Evolutionary conservation across 768 basidiomycete species (phyloP).

Genomic region (Leccinum obscurum): DNA sequence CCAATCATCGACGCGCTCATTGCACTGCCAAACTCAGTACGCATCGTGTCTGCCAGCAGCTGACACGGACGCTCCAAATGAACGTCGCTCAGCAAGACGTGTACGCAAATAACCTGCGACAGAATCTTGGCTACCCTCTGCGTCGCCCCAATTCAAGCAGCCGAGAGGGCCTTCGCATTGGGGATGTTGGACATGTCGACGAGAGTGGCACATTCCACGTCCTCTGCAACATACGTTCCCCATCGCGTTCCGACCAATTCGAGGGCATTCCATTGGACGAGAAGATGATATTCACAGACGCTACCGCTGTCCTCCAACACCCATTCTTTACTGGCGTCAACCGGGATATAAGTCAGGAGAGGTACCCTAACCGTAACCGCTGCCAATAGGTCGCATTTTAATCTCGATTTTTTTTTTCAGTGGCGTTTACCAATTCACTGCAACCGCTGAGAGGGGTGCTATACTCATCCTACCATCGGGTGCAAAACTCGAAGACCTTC

Average conservation of each 20-base stretch:
- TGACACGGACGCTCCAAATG: too few relatives aligned
- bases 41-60: too few relatives aligned
- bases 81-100: neutral
- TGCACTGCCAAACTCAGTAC: too few relatives aligned
- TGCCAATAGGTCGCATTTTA: neutral
- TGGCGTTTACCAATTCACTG: neutral
- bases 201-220: constrained; percentile 29
- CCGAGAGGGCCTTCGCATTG: constrained; percentile 33
- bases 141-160: constrained; percentile 29
- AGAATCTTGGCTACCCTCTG: constrained; percentile 30
- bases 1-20: too few relatives aligned
- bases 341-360: too few relatives aligned
- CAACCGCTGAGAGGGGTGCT: neutral
- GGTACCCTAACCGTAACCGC: too few relatives aligned
- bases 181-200: constrained; percentile 36
- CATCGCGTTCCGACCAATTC: too few relatives aligned
- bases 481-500: neutral
- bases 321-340: too few relatives aligned
- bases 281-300: neutral
- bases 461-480: constrained; percentile 10
- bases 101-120: constrained; percentile 14
- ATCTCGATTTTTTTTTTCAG: neutral
- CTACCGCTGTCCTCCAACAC: too few relatives aligned
- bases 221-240: constrained; percentile 31
- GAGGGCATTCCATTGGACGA: rapidly evolving